A percentile compares a stretch with the other conserved stretches of the same genome.
phyloP scores from a whole-genome alignment of 2,329 filamentous ascomycete genomes.

The Neonectria sp. region DNA sequence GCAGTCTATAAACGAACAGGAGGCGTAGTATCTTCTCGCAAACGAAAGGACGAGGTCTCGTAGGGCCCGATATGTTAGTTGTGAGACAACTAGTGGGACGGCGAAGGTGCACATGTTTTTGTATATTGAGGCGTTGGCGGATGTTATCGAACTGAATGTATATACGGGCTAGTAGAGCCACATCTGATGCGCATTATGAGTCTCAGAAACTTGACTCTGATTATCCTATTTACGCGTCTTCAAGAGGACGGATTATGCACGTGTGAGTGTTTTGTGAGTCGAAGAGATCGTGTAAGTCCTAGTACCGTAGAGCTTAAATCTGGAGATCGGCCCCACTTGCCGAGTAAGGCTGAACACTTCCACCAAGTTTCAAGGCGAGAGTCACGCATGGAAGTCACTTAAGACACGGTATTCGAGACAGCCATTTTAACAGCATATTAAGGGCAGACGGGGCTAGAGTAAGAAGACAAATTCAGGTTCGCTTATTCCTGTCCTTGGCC shows the following conservation, averaged over 20 bases:
- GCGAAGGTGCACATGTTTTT: not conserved
- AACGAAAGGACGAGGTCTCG: not conserved
- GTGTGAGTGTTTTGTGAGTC: not conserved
- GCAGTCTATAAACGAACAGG: slow-evolving; percentile 47
- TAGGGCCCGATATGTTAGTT: slow-evolving; percentile 9
- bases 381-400: no score
- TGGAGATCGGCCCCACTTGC: not conserved
- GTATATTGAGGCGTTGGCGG: slow-evolving; percentile 21
- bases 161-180: not conserved
- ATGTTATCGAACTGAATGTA: slow-evolving; percentile 8
- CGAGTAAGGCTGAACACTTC: no score
- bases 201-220: not conserved
- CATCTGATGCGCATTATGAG: not conserved
- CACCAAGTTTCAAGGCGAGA: no score
- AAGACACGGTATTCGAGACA: no score
- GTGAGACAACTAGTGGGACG: slow-evolving; percentile 2
- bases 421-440: no score
- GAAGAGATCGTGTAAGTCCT: no score
- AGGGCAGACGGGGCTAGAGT: no score
- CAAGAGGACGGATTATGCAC: not conserved
- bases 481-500: no score
- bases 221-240: not conserved
- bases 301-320: no score
- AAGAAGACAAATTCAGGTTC: no score
- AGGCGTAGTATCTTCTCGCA: slow-evolving; percentile 34